Evolutionary conservation across 495 filamentous ascomycete genomes (phyloP), one percentile per base, ranked within the genome.

Genomic region (Letharia columbiana): DNA sequence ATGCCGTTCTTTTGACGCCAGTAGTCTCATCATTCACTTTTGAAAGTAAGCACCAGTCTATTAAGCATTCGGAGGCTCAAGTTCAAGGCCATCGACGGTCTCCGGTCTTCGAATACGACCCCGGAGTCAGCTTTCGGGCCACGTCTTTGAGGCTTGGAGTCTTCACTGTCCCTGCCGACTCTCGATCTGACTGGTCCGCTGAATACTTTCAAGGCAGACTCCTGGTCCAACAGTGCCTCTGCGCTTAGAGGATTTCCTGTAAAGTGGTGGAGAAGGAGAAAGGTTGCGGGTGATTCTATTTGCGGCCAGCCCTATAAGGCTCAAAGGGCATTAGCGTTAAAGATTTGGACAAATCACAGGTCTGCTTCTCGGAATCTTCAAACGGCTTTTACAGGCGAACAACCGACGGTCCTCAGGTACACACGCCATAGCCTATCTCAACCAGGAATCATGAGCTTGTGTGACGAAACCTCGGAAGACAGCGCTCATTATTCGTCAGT

Each of bases 341-440:
- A 42, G 40, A 13, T 13, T 42, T 8, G 40, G 40, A 42, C 40
- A 13, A 42, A 42, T 42, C 40, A 42, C 9, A 10, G 2, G 5
- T 42, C 40, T 33, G 50, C 50, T 33, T n/a, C 50, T n/a, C n/a
- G 10, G 7, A 52, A 52, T 52, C 49, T 9, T 52, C 49, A 52
- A 52, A 28, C 23, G n/a, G 8, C 49, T 28, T 28, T 28, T 44
- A 41, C 4, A 61, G 13, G 58, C 58, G 58, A 61, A 61, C 41
- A 61, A 61, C 37, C 58, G 58, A 61, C 58, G 58, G 49, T 7
- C 49, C 23, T 23, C 47, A 50, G 47, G 20, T 50, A 50, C 20
- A 23, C 47, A 11, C 12, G 41, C 44, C 23, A 28, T 28, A 28
- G 23, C 23, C 23, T 28, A 28, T 28, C 23, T 28, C 23, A 28